Evolutionary conservation across 1,284 basidiomycete species (phyloP).

Genomic region (Pseudozyma pruni): DNA sequence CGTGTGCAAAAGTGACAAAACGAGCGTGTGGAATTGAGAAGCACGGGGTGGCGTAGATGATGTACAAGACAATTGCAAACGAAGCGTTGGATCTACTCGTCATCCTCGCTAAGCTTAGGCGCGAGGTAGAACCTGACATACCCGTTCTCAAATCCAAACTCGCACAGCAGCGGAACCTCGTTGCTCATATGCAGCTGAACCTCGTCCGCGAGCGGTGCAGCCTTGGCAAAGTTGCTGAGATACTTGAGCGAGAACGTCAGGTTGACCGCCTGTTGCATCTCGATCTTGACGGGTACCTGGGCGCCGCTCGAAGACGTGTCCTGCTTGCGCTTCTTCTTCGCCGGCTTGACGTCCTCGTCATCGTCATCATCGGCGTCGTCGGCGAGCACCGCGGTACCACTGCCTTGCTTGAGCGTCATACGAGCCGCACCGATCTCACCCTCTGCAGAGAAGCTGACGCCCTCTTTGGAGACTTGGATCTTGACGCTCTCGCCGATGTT

Average conservation of each 20-base stretch:
- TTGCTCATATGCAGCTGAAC: conserved; percentile 71
- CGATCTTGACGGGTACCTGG: conserved; percentile 69
- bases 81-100: conserved; percentile 33
- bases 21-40: conserved; percentile 1
- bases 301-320: conserved; percentile 28
- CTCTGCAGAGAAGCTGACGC: conserved; percentile 90
- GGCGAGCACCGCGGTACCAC: conserved; percentile 66
- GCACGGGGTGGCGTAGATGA: background rate
- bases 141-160: conserved; percentile 85
- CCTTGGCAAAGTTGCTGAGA: conserved; percentile 96
- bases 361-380: conserved; percentile 64
- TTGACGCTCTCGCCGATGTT: conserved; percentile 92
- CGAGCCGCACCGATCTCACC: conserved; percentile 94
- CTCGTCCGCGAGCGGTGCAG: conserved; percentile 77
- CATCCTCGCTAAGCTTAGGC: conserved; percentile 65
- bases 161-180: conserved; percentile 72
- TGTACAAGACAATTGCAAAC: background rate
- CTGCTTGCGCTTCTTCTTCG: conserved; percentile 59
- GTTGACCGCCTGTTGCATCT: conserved; percentile 78
- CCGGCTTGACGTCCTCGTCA: conserved; percentile 62
- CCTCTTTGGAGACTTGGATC: conserved; percentile 96
- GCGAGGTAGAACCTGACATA: conserved; percentile 68
- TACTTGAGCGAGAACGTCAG: conserved; percentile 98
- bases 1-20: background rate
- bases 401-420: conserved; percentile 82